Evolutionary conservation across 2,329 filamentous ascomycete genomes (phyloP), one percentile per base, ranked within the genome.

Genomic region (Ceratocystis cubensis): DNA sequence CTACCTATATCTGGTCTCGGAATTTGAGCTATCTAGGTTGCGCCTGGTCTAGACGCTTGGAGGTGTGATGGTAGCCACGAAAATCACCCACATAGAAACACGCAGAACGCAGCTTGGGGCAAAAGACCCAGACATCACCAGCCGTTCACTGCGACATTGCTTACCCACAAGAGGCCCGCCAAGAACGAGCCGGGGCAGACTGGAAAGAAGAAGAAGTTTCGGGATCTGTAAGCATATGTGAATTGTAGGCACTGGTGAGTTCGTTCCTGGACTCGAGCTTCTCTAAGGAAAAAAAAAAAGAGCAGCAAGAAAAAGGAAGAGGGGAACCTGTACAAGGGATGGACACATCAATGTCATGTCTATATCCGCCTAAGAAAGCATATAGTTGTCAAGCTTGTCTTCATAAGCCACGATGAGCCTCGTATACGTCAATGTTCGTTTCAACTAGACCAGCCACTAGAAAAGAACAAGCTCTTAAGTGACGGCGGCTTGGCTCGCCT

Each of bases 381-480:
- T 10, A 53, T 22, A 8, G n/a, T 53, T 7, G 46, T 8, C 46
- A 48, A 20, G 17, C 45, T 3, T 48, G 17, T n/a, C 46, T 50
- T 22, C 46, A 50, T 22, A 50, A 22, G 5, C 50, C 22, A 13
- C 10, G 22, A 6, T 28, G 13, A 20, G 20, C 22, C n/a, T 56
- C 50, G 48, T 25, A 20, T 10, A 8, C n/a, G 7, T 25, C 48
- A n/a, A 8, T 20, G 6, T 25, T 13, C 22, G n/a, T 28, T 28
- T 25, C 50, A 25, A 20, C 50, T 15, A 2, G 15, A 2, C 3
- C 28, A 59, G 28, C 25, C 30, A 37, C 28, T 30, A 15, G 30
- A 57, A 57, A 37, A 20, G 33, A 59, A 59, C 17, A 59, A 33
- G 56, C 56, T 59, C 56, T 59, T 7, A 33, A 33, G 56, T 59